These are phyloP conservation scores for Centrapalus pauciflorus DNA, from an alignment of 129 eudicot genomes.

Conservation along the genomic window DNA sequence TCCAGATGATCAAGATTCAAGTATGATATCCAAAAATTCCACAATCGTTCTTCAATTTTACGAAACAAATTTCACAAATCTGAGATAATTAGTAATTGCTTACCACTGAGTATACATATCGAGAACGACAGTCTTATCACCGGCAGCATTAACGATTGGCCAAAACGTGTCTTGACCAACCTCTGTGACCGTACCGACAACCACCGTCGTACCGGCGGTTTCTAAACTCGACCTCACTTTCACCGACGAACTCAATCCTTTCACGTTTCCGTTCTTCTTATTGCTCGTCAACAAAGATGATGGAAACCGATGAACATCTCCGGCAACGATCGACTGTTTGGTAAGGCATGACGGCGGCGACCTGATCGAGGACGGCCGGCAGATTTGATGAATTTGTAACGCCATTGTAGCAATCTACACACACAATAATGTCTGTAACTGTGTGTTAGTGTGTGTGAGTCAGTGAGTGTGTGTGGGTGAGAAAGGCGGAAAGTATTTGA, in stretches of 20 bases:
- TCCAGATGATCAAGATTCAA: neutral
- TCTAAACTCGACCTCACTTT: constrained; percentile 48
- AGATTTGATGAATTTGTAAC: constrained; percentile 40
- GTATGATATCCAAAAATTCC: neutral
- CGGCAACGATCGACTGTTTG: constrained; percentile 18
- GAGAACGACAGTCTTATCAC: constrained; percentile 61
- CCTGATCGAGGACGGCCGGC: constrained; percentile 6
- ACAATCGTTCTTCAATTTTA: neutral
- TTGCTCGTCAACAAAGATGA: constrained; percentile 5
- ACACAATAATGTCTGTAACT: neutral
- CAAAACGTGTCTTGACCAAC: constrained; percentile 65
- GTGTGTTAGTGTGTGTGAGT: neutral
- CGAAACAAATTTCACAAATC: neutral
- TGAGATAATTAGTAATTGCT: neutral
- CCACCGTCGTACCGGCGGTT: constrained; percentile 37
- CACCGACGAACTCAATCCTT: constrained; percentile 13
- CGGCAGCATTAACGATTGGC: constrained; percentile 73
- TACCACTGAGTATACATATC: constrained; percentile 88
- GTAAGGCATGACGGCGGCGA: constrained; percentile 5
- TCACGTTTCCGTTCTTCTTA: constrained; percentile 19
- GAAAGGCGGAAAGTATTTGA: constrained; percentile 4
- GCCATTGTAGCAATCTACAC: constrained; percentile 32
- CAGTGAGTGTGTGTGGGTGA: constrained; percentile 13
- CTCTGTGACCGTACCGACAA: constrained; percentile 59
- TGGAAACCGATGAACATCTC: constrained; percentile 4